Evolutionary conservation across 805 yeast species (phyloP).

Genomic region (Starmerella bombicola): DNA sequence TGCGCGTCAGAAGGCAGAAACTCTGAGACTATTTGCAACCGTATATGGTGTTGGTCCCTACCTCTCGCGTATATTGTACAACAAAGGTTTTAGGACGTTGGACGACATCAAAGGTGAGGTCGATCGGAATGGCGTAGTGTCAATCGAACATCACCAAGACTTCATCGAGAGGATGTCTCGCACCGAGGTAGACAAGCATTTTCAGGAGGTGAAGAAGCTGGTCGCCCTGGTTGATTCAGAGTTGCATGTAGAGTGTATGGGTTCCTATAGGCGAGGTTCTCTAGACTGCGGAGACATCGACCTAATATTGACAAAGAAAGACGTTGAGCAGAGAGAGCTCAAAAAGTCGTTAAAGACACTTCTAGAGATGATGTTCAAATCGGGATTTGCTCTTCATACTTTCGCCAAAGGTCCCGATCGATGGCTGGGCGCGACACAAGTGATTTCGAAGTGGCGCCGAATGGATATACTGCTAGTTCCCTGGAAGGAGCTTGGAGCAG

Average conservation of each 20-base stretch:
- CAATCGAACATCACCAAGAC: constrained; percentile 38
- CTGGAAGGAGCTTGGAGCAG: constrained; percentile 36
- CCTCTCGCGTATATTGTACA: constrained; percentile 33
- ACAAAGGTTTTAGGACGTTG: constrained; percentile 31
- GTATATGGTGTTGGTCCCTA: constrained; percentile 41
- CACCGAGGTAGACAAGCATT: constrained; percentile 35
- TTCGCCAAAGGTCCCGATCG: constrained; percentile 23
- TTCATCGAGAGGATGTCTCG: constrained; percentile 38
- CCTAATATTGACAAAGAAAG: constrained; percentile 34
- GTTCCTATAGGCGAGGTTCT: constrained; percentile 43
- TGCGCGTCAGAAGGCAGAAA: constrained; percentile 7
- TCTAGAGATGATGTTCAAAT: constrained; percentile 22
- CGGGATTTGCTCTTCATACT: constrained; percentile 31
- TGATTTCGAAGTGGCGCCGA: constrained; percentile 36
- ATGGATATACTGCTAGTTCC: constrained; percentile 42
- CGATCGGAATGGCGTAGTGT: constrained; percentile 30
- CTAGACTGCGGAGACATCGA: constrained; percentile 42
- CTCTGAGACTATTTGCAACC: constrained; percentile 30
- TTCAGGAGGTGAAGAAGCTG: constrained; percentile 25
- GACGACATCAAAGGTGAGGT: constrained; percentile 31
- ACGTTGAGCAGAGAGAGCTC: constrained; percentile 21
- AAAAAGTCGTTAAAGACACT: constrained; percentile 10
- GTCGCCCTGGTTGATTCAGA: constrained; percentile 29
- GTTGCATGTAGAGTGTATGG: constrained; percentile 34
- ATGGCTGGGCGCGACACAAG: constrained; percentile 29